Evolutionary conservation across 352 stramenopile species (phyloP), one percentile per base, ranked within the genome.

Genomic region (Globisporangium solare): DNA sequence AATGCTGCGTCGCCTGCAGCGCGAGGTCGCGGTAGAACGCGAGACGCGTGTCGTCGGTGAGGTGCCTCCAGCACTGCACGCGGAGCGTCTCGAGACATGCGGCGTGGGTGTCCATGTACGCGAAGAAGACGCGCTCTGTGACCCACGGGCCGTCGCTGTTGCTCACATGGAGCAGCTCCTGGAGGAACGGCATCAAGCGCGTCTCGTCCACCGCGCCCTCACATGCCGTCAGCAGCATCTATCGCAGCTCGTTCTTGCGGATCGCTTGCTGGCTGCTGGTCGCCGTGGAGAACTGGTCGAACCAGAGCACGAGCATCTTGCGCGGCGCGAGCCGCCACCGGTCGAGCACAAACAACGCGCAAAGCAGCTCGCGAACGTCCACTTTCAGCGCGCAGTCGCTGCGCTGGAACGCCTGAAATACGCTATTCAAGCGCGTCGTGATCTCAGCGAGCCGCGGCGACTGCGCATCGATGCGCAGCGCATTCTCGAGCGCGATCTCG

Each of bases 21-120:
- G 84, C 84, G 46, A 82, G 40, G 18, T 77, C 68, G 35, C 64
- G 70, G 47, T 80, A 86, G 60, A 79, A 87, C 2, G 57, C 43
- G 2, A 89, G 65, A 0, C 76, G 74, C 51, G 69, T 85, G 54
- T 89, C 79, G 46, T 87, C 79, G 0, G 76, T 83, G 6, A 89
- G 56, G 4, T 74, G 70, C 12, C 68, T 64, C 75, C 75, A 89
- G 51, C 72, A 83, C 18, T 76, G 62, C 10, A 47, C 58, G 45
- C 70, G 73, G 17, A 89, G 13, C 0, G 60, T 48, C 12, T 60
- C 31, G 2, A 73, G 43, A 56, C 14, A 21, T 2, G 35, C 45
- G 20, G 42, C 20, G 11, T 13, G 12, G 61, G 51, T 43, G 73
- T 65, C 65, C 14, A 61, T 49, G 51, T 70, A 68, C 11, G 24